Evolutionary conservation across 2,329 filamentous ascomycete species (phyloP).

Genomic region (Lojkania enalia): DNA sequence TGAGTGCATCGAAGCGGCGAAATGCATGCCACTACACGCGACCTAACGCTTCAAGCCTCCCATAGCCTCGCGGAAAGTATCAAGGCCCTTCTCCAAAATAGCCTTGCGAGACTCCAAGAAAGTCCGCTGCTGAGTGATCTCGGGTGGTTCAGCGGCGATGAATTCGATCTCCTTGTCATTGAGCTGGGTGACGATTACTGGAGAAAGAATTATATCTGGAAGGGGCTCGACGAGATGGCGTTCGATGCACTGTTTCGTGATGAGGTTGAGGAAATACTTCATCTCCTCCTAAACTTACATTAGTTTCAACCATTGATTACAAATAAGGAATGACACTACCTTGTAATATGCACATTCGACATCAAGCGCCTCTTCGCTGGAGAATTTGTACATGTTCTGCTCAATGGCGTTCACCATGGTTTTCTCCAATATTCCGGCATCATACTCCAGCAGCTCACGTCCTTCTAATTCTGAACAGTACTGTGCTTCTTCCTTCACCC

Average conservation of each 20-base stretch:
- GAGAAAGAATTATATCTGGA: conserved; percentile 32
- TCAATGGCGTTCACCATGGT: conserved; percentile 12
- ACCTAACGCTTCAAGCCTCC: conserved; percentile 16
- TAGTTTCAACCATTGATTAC: background rate
- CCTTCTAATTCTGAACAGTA: background rate
- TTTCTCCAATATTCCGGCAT: background rate
- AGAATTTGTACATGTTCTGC: conserved; percentile 40
- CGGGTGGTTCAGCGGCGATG: conserved; percentile 41
- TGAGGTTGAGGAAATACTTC: conserved; percentile 40
- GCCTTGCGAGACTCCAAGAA: conserved; percentile 31
- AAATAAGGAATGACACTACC: conserved; percentile 13
- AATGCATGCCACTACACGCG: no score
- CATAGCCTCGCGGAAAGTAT: conserved; percentile 37
- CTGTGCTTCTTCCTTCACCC: background rate
- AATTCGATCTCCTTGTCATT: conserved; percentile 38
- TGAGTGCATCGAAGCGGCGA: no score
- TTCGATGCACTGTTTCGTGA: conserved; percentile 46
- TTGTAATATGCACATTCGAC: conserved; percentile 44
- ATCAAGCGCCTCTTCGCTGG: conserved; percentile 43
- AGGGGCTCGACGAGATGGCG: conserved; percentile 41
- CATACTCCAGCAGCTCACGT: background rate
- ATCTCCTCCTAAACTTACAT: conserved; percentile 30
- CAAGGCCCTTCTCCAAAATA: conserved; percentile 42
- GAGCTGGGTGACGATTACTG: conserved; percentile 33
- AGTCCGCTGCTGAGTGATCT: conserved; percentile 29